A percentile compares a stretch with the other conserved stretches of the same genome.
phyloP scores from a whole-genome alignment of 2,329 filamentous ascomycete genomes.

The Arthrobotrys sphaeroides region DNA sequence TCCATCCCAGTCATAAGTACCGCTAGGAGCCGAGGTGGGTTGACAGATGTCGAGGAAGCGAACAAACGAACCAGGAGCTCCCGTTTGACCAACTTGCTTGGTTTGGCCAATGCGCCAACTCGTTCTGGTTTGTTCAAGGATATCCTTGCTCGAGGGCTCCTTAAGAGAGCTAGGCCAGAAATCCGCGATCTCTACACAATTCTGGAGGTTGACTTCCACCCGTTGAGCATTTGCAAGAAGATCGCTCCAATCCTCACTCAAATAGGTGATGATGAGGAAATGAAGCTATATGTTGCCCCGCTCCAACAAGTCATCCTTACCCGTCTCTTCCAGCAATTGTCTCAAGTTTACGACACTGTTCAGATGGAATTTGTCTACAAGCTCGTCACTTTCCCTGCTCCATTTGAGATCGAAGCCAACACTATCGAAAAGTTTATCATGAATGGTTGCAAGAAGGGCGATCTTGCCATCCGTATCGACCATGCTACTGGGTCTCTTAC shows the following conservation, averaged over 20 bases:
- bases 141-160: constrained; percentile 90
- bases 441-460: constrained; percentile 99
- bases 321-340: constrained; percentile 97
- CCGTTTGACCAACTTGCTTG: constrained; percentile 91
- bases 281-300: constrained; percentile 95
- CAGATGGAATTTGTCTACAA: constrained; percentile 92
- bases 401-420: constrained; percentile 87
- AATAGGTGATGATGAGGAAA: constrained; percentile 91
- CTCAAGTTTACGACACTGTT: constrained; percentile 98
- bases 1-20: constrained; percentile 99
- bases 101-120: constrained; percentile 89
- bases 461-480: constrained; percentile 93
- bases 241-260: constrained; percentile 94
- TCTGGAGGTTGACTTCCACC: constrained; percentile 98
- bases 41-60: constrained; percentile 95
- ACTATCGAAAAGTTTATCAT: constrained; percentile 99
- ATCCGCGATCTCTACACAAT: constrained; percentile 98
- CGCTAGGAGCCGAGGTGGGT: constrained; percentile 89
- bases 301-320: constrained; percentile 99
- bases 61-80: constrained; percentile 96
- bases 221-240: constrained; percentile 97
- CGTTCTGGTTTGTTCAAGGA: constrained; percentile 94
- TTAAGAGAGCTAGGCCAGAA: constrained; percentile 90
- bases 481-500: constrained; percentile 94
- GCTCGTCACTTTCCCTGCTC: constrained; percentile 93